These are phyloP conservation scores for Secale cereale DNA, from an alignment of 176 grass and related monocot species.

Conservation along the genomic window DNA sequence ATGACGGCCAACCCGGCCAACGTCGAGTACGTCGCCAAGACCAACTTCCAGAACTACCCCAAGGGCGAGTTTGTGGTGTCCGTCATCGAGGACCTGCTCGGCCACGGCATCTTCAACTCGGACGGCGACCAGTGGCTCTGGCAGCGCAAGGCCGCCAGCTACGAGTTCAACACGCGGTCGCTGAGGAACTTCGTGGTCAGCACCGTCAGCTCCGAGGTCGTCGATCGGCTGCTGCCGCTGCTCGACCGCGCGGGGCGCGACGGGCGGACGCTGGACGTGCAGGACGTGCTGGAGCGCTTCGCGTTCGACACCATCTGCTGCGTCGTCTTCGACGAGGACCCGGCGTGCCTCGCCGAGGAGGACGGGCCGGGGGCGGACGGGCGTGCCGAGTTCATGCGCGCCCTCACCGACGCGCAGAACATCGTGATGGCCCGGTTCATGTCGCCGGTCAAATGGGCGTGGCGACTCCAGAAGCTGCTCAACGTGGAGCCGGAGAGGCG, in stretches of 20 bases:
- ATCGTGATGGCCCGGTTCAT: slow-evolving; percentile 43
- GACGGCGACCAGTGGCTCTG: slow-evolving; percentile 56
- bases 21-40: slow-evolving; percentile 54
- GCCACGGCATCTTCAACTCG: slow-evolving; percentile 74
- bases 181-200: slow-evolving; percentile 38
- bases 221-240: slow-evolving; percentile 47
- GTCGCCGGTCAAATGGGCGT: slow-evolving; percentile 33
- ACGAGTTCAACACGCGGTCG: slow-evolving; percentile 59
- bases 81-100: slow-evolving; percentile 59
- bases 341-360: slow-evolving; percentile 43
- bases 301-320: slow-evolving; percentile 69
- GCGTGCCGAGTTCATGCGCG: slow-evolving; percentile 38
- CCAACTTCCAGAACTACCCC: slow-evolving; percentile 56
- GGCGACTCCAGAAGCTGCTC: slow-evolving; percentile 57
- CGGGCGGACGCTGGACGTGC: slow-evolving; percentile 36
- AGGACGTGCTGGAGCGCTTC: slow-evolving; percentile 69
- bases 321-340: slow-evolving; percentile 63
- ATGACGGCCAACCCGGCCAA: slow-evolving; percentile 58
- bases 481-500: slow-evolving; percentile 41
- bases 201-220: slow-evolving; percentile 34
- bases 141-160: slow-evolving; percentile 67
- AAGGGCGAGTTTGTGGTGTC: slow-evolving; percentile 41
- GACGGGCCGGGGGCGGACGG: neutral
- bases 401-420: slow-evolving; percentile 34
- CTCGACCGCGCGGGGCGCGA: neutral